Conservation (phyloP, 768 basidiomycete species). For the Asterophora parasitica region DNA sequence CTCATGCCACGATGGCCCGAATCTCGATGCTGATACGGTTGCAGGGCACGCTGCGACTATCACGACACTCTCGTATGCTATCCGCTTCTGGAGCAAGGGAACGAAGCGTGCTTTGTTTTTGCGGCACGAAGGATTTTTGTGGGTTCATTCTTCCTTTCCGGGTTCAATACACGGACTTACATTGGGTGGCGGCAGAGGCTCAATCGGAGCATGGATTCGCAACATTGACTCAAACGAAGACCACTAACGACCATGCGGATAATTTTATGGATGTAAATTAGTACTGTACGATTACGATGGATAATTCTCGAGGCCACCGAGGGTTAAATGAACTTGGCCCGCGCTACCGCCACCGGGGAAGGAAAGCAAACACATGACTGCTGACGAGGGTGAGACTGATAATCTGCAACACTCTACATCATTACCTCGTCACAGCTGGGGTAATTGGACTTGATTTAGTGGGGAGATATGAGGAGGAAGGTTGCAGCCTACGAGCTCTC, state of each 20-base stretch:
- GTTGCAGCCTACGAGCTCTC: no score
- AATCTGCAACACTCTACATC: slow-evolving; percentile 8
- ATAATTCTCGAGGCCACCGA: slow-evolving; percentile 9
- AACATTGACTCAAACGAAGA: slow-evolving; percentile 65
- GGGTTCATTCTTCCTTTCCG: slow-evolving; percentile 31
- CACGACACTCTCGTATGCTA: slow-evolving; percentile 95
- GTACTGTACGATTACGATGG: slow-evolving; percentile 7
- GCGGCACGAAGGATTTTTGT: slow-evolving; percentile 97
- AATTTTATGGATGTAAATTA: slow-evolving; percentile 14
- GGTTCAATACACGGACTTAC: slow-evolving; percentile 12
- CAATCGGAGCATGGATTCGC: slow-evolving; percentile 97
- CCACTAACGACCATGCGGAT: neutral
- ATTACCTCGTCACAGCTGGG: slow-evolving; percentile 7
- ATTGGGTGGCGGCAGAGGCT: slow-evolving; percentile 52
- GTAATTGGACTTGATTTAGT: no score
- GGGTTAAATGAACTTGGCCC: neutral
- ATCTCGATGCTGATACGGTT: slow-evolving; percentile 12
- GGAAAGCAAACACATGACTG: slow-evolving; percentile 11
- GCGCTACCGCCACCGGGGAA: slow-evolving; percentile 9
- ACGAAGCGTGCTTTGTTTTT: slow-evolving; percentile 95
- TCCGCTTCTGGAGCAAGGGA: slow-evolving; percentile 99
- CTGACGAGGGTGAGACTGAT: slow-evolving; percentile 6
- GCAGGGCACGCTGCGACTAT: slow-evolving; percentile 95
- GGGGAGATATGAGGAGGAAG: no score
- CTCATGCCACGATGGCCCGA: slow-evolving; percentile 3